Evolutionary conservation across 2,329 filamentous ascomycete species (phyloP).

Genomic region (Sordariomycetes sp.): DNA sequence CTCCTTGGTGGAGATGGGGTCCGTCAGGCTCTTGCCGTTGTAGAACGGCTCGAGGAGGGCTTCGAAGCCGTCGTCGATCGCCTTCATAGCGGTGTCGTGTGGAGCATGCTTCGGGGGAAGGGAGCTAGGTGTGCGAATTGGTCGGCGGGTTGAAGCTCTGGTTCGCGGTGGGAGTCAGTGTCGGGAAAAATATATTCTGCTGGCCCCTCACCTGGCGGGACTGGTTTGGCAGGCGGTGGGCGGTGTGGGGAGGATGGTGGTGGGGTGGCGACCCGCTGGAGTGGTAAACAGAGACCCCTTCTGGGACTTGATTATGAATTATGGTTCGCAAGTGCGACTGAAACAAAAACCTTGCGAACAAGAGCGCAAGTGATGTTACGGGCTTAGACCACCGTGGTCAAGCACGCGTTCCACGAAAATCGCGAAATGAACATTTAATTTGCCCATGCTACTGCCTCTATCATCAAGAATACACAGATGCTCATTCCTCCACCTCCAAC

Average conservation of each 20-base stretch:
- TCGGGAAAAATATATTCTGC: slow-evolving; percentile 4
- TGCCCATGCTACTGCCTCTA: background rate
- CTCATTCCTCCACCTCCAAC: background rate
- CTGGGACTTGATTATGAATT: too few species aligned
- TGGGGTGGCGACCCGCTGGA: background rate
- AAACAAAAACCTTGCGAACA: too few species aligned
- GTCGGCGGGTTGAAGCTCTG: background rate
- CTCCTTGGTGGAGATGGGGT: slow-evolving; percentile 49
- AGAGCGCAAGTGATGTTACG: too few species aligned
- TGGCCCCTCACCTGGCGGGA: background rate
- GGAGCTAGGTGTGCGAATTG: background rate
- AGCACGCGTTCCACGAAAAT: too few species aligned
- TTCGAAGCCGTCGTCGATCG: slow-evolving; percentile 49
- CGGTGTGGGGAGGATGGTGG: background rate
- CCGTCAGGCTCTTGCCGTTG: slow-evolving; percentile 53
- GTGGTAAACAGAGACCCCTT: background rate
- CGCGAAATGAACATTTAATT: background rate
- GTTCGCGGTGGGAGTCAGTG: background rate
- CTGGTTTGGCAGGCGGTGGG: slow-evolving; percentile 1
- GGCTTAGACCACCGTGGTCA: too few species aligned
- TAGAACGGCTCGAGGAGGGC: slow-evolving; percentile 54
- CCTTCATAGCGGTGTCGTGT: slow-evolving; percentile 29
- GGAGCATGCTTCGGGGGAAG: slow-evolving; percentile 7
- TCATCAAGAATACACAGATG: background rate
- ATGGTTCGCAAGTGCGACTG: too few species aligned